These are phyloP conservation scores for Komagataella phaffii DNA, from an alignment of 805 yeast species.

Conservation along the genomic window DNA sequence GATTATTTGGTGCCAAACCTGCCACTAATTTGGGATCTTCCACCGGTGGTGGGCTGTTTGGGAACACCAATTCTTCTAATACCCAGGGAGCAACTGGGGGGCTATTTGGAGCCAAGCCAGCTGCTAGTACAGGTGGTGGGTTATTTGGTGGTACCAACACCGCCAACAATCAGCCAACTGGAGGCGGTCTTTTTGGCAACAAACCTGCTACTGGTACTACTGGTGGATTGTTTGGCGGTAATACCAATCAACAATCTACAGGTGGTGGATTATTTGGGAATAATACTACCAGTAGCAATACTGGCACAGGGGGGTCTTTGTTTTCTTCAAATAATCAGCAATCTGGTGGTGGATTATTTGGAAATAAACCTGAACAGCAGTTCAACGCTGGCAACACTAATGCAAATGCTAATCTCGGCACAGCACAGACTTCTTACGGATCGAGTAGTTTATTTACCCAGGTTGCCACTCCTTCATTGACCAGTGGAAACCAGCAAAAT, in stretches of 20 bases:
- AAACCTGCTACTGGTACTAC: conserved; percentile 11
- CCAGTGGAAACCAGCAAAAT: conserved; percentile 5
- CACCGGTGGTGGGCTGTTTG: conserved; percentile 30
- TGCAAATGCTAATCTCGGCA: conserved; percentile 15
- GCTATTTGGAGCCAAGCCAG: conserved; percentile 6
- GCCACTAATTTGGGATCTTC: conserved; percentile 3
- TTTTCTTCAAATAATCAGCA: conserved; percentile 8
- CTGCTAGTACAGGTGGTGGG: conserved; percentile 16
- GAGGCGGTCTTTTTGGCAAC: conserved; percentile 30
- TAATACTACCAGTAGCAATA: conserved; percentile 2
- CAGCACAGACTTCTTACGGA: conserved; percentile 64
- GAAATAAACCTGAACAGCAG: conserved; percentile 11
- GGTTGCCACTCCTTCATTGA: conserved; percentile 27
- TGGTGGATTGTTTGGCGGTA: conserved; percentile 27
- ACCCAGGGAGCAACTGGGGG: conserved; percentile 1
- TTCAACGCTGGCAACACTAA: conserved; percentile 11
- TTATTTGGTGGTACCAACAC: conserved; percentile 12
- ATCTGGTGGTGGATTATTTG: conserved; percentile 18
- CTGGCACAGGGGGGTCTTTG: conserved; percentile 6
- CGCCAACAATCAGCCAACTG: neutral
- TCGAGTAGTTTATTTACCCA: conserved; percentile 54
- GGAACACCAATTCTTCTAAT: conserved; percentile 10
- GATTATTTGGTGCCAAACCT: conserved; percentile 21
- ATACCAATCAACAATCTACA: conserved; percentile 3
- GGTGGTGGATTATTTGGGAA: conserved; percentile 8